phyloP scores from a whole-genome alignment of 1,284 basidiomycete genomes.

The Cutaneotrichosporon cyanovorans region DNA sequence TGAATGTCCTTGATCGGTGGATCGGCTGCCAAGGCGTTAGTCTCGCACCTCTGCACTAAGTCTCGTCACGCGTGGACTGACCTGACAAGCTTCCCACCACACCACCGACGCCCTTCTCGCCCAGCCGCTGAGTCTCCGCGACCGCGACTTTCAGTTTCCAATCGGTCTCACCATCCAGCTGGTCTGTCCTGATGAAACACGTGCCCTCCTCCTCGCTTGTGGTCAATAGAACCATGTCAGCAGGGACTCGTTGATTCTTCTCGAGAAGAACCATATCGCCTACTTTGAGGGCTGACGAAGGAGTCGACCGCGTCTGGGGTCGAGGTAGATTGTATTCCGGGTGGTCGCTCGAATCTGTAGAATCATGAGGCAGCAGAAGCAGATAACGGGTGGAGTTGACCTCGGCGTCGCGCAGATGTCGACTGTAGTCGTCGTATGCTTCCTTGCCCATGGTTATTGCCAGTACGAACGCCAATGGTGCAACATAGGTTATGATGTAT shows the following conservation, averaged over 20 bases:
- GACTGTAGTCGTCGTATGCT: conserved; percentile 94
- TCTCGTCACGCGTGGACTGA: conserved; percentile 39
- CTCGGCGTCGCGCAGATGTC: conserved; percentile 81
- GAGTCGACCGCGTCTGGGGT: conserved; percentile 56
- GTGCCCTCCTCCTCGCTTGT: conserved; percentile 76
- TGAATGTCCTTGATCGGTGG: conserved; percentile 96
- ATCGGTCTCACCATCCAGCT: conserved; percentile 97
- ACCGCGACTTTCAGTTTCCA: conserved; percentile 96
- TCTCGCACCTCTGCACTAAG: not conserved
- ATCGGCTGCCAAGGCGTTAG: conserved; percentile 58
- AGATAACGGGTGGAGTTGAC: conserved; percentile 91
- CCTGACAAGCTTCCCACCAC: conserved; percentile 80
- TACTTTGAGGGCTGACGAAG: conserved; percentile 80
- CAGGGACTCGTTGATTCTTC: conserved; percentile 95
- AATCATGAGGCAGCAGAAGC: conserved; percentile 56
- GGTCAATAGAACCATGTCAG: conserved; percentile 82
- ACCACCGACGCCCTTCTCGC: conserved; percentile 59
- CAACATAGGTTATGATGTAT: conserved; percentile 92
- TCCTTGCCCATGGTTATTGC: conserved; percentile 97
- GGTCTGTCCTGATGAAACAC: conserved; percentile 96
- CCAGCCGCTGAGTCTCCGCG: conserved; percentile 68
- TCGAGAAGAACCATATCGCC: conserved; percentile 87
- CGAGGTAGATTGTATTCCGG: conserved; percentile 19
- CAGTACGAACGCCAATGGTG: conserved; percentile 90
- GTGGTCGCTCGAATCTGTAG: conserved; percentile 17